These are phyloP conservation scores for Penicillium riverlandense DNA, from an alignment of 495 filamentous ascomycete species.

Conservation along the genomic window DNA sequence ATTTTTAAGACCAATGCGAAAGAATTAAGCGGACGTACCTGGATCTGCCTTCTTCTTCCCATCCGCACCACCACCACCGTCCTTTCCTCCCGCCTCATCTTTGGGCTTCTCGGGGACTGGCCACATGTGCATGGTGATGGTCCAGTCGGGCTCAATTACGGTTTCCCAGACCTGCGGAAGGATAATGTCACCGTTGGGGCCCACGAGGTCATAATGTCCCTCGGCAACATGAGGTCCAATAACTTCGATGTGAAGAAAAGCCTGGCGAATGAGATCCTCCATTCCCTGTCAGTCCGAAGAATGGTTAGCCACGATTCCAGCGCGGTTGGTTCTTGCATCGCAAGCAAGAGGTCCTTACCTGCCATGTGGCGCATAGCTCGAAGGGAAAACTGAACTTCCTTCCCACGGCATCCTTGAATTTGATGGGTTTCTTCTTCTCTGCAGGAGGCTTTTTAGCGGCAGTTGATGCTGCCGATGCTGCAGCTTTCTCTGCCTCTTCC, in stretches of 20 bases:
- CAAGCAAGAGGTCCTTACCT: constrained; percentile 44
- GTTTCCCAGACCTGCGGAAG: constrained; percentile 83
- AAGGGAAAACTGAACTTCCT: constrained; percentile 83
- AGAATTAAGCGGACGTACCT: not conserved
- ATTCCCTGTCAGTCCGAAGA: constrained; percentile 51
- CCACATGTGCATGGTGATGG: constrained; percentile 96
- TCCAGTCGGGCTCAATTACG: constrained; percentile 79
- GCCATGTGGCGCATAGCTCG: constrained; percentile 72
- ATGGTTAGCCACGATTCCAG: not conserved
- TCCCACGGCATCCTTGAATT: constrained; percentile 82
- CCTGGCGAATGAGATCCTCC: constrained; percentile 81
- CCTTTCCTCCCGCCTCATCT: constrained; percentile 18
- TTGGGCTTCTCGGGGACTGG: constrained; percentile 64
- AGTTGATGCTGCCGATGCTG: constrained; percentile 5
- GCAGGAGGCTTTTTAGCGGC: constrained; percentile 19
- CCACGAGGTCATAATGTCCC: constrained; percentile 78
- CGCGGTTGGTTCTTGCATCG: constrained; percentile 2
- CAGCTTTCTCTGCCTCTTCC: constrained; percentile 1
- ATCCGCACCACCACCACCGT: constrained; percentile 12
- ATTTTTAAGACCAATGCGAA: not conserved
- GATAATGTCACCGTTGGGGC: constrained; percentile 81
- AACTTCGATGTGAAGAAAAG: constrained; percentile 76
- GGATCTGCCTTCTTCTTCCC: constrained; percentile 29
- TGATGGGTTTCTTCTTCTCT: constrained; percentile 58
- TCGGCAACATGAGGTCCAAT: constrained; percentile 77